Evolutionary conservation across 1,139 yeast genomes (phyloP).

Genomic region (Pneumocystis oryctolagi): DNA sequence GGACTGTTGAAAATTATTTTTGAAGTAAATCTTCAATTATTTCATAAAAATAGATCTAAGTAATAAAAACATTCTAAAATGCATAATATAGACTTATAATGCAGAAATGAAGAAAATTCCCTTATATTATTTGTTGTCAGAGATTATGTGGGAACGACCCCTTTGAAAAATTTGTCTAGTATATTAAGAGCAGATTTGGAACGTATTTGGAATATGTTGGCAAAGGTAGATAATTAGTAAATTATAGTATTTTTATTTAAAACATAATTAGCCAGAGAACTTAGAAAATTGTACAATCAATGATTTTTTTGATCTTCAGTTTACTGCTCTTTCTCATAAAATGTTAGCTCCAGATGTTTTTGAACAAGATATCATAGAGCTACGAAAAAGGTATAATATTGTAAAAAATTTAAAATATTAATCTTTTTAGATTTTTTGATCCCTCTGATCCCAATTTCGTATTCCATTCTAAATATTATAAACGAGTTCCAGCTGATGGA

Average conservation of each 20-base stretch:
- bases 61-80: background rate
- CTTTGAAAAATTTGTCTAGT: slow-evolving; percentile 51
- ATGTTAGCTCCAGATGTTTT: slow-evolving; percentile 66
- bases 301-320: slow-evolving; percentile 75
- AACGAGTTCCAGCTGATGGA: slow-evolving; percentile 82
- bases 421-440: slow-evolving; percentile 25
- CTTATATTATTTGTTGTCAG: slow-evolving; percentile 75
- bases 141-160: slow-evolving; percentile 82
- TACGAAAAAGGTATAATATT: slow-evolving; percentile 36
- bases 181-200: slow-evolving; percentile 57
- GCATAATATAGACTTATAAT: background rate
- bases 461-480: slow-evolving; percentile 62
- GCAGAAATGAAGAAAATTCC: slow-evolving; percentile 29
- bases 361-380: slow-evolving; percentile 39
- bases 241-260: background rate
- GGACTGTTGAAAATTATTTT: slow-evolving; percentile 87
- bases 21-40: slow-evolving; percentile 79
- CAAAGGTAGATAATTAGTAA: slow-evolving; percentile 22
- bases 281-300: slow-evolving; percentile 38
- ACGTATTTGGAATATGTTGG: slow-evolving; percentile 63
- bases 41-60: slow-evolving; percentile 28
- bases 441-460: slow-evolving; percentile 25
- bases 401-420: background rate
- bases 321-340: slow-evolving; percentile 75
- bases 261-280: slow-evolving; percentile 35